Evolutionary conservation across 1,284 basidiomycete species (phyloP).

Genomic region (Apiotrichum gracile): DNA sequence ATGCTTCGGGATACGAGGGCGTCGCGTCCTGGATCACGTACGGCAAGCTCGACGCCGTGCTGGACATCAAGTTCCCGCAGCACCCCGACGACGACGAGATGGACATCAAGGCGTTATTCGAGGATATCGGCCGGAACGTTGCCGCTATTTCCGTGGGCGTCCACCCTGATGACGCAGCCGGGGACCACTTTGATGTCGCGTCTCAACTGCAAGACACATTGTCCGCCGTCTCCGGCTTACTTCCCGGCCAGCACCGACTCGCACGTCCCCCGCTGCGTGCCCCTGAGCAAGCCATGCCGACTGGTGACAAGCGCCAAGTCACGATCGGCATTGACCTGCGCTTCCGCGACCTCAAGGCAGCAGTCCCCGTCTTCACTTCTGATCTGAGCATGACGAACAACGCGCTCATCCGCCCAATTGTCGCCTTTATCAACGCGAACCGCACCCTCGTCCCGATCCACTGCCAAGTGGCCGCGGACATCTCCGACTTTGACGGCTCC

Average conservation of each 20-base stretch:
- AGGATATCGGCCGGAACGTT: constrained; percentile 84
- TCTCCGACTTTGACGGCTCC: constrained; percentile 76
- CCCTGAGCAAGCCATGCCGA: constrained; percentile 49
- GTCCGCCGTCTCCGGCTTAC: constrained; percentile 53
- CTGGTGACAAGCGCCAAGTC: constrained; percentile 49
- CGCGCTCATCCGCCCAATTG: constrained; percentile 93
- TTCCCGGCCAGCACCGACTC: constrained; percentile 81
- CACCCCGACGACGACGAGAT: constrained; percentile 64
- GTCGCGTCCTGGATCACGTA: constrained; percentile 96
- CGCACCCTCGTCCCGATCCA: constrained; percentile 85
- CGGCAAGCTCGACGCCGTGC: constrained; percentile 91
- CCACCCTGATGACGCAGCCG: constrained; percentile 29
- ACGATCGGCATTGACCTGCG: constrained; percentile 87
- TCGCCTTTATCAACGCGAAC: constrained; percentile 96
- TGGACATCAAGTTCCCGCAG: constrained; percentile 94
- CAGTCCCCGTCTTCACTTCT: constrained; percentile 80
- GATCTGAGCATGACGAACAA: constrained; percentile 88
- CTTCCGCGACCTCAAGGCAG: constrained; percentile 93
- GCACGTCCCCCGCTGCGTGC: constrained; percentile 79
- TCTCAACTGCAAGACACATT: constrained; percentile 50
- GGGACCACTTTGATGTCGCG: constrained; percentile 22
- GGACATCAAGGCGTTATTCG: constrained; percentile 80
- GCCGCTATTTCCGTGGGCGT: constrained; percentile 44
- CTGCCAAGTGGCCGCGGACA: constrained; percentile 71
- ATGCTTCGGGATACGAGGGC: constrained; percentile 67